These are phyloP conservation scores for Fusarium coicis DNA, from an alignment of 2,329 filamentous ascomycete genomes.

Conservation along the genomic window DNA sequence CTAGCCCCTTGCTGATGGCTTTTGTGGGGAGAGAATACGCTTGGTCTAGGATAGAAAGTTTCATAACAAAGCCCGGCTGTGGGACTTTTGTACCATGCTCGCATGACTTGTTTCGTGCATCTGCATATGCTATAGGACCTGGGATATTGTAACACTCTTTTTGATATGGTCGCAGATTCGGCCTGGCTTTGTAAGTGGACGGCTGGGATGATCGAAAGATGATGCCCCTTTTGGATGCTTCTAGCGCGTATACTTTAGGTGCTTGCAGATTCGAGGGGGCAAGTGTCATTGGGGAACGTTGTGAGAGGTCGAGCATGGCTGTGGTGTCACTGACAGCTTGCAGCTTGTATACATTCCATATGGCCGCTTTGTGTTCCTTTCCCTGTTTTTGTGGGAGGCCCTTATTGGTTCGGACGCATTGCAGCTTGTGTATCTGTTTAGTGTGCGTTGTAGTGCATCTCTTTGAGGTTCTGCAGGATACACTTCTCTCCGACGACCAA, in stretches of 20 bases:
- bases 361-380: neutral
- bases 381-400: neutral
- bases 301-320: neutral
- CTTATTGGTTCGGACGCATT: neutral
- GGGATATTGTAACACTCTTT: neutral
- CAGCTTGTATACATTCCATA: neutral
- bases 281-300: neutral
- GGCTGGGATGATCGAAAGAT: slow-evolving; percentile 13
- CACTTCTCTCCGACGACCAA: neutral
- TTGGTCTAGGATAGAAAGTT: neutral
- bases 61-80: neutral
- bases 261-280: neutral
- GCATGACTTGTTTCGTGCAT: slow-evolving; percentile 17
- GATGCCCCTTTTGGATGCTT: slow-evolving; percentile 15
- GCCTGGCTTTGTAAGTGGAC: neutral
- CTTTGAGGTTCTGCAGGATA: neutral
- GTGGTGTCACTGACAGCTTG: slow-evolving; percentile 14
- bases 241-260: neutral
- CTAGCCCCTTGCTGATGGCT: neutral
- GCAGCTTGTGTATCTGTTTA: neutral
- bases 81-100: slow-evolving; percentile 24
- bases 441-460: neutral
- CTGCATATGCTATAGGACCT: neutral
- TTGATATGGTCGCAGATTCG: slow-evolving; percentile 2
- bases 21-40: neutral